Evolutionary conservation across 2,329 filamentous ascomycete genomes (phyloP).

Genomic region (Elsinoe perseae): DNA sequence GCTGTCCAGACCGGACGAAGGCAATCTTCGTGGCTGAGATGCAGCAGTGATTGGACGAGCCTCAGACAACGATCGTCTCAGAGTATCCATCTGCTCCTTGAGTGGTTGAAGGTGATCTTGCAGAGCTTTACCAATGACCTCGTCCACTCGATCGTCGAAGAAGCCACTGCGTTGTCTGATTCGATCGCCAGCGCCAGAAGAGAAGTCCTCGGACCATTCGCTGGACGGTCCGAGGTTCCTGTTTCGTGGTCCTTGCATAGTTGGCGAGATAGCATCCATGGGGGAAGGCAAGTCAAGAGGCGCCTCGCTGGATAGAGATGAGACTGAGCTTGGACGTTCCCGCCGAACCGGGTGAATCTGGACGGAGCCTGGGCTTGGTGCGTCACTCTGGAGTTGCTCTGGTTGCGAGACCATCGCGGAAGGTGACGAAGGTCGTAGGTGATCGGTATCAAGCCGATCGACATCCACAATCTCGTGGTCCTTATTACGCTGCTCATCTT

Average conservation of each 20-base stretch:
- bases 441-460: conserved; percentile 24
- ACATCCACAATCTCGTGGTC: conserved; percentile 23
- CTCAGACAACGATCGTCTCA: conserved; percentile 20
- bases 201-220: conserved; percentile 78
- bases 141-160: conserved; percentile 85
- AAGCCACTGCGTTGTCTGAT: conserved; percentile 73
- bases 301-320: conserved; percentile 14
- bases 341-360: conserved; percentile 5
- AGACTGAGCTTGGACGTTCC: conserved; percentile 13
- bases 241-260: conserved; percentile 55
- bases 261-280: background rate
- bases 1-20: conserved; percentile 57
- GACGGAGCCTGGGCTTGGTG: conserved; percentile 61
- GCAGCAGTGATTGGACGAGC: background rate
- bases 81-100: conserved; percentile 47
- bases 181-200: conserved; percentile 75
- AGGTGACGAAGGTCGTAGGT: background rate
- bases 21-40: conserved; percentile 17
- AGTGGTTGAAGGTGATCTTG: conserved; percentile 71
- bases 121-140: conserved; percentile 70
- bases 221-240: conserved; percentile 62
- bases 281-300: conserved; percentile 15
- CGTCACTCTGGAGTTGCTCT: conserved; percentile 45
- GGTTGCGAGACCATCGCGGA: background rate
- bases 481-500: conserved; percentile 49